These are phyloP conservation scores for Lipomyces mesembrius DNA, from an alignment of 805 yeast species.

Conservation along the genomic window DNA sequence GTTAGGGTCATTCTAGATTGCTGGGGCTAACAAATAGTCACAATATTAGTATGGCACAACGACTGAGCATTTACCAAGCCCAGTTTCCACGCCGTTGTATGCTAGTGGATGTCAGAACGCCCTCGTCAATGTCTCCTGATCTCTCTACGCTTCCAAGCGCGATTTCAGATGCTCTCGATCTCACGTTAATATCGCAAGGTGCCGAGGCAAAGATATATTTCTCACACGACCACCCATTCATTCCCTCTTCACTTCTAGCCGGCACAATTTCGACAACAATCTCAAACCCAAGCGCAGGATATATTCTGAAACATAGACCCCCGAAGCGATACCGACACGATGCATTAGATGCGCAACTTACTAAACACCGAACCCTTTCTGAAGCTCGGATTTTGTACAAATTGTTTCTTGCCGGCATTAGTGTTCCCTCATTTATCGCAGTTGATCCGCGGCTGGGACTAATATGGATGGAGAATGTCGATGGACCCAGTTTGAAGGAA, in stretches of 20 bases:
- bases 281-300: slow-evolving; percentile 20
- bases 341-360: slow-evolving; percentile 71
- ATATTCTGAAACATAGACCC: slow-evolving; percentile 80
- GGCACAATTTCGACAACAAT: slow-evolving; percentile 5
- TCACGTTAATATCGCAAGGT: slow-evolving; percentile 38
- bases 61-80: too few relatives aligned
- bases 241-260: slow-evolving; percentile 12
- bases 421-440: slow-evolving; percentile 73
- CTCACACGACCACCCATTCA: slow-evolving; percentile 33
- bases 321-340: slow-evolving; percentile 90
- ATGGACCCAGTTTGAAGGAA: slow-evolving; percentile 51
- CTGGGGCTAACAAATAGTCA: too few relatives aligned
- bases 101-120: background rate
- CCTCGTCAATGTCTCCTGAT: background rate
- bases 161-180: slow-evolving; percentile 18
- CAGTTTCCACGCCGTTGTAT: background rate
- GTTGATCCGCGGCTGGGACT: slow-evolving; percentile 79
- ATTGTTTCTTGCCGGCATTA: slow-evolving; percentile 56
- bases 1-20: too few relatives aligned
- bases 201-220: slow-evolving; percentile 39
- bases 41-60: too few relatives aligned
- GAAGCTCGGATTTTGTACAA: slow-evolving; percentile 79
- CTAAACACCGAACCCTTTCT: slow-evolving; percentile 78
- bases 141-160: slow-evolving; percentile 17
- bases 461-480: slow-evolving; percentile 86